Base-by-base conservation (phyloP, 768 basidiomycete genomes). In the Lactifluus hygrophoroides region DNA sequence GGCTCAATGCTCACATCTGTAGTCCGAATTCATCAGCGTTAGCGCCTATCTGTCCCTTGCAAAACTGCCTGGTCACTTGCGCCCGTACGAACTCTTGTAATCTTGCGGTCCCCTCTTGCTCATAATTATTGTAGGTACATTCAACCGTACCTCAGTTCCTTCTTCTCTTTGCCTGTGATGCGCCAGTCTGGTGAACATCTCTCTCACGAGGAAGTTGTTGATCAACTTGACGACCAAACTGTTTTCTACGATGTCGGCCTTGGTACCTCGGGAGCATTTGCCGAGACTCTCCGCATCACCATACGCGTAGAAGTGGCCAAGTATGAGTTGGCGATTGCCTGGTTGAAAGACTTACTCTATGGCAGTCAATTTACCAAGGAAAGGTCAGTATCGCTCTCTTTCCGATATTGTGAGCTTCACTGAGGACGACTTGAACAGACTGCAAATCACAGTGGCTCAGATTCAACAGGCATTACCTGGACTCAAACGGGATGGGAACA, bases 11-110 rank as follows among this genome's bases (percentile, higher is more conserved):
- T 25, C 25, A 51, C 47, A 40, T 40, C 57, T 47, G 1, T 62
- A 96, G 90, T 98, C 95, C 8, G 92, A 95, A 66, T 98, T 99
- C 69, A 83, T 97, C 56, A 81, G 84, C 17, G 73, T 98, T 30
- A 80, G 87, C 63, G 87, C 84, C 8, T 80, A 85, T 60, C 83
- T 96, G 66, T 93, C 94, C 8, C 73, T 95, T 14, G 77, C 79
- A 19, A 79, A 79, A 38, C 71, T 97, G 5, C 86, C 93, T 0
- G 71, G 85, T 60, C 77, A 80, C 23, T 80, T 98, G 48, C 84
- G 87, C 66, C 88, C 91, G 84, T 88, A 70, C 73, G 83, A 67
- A 16, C 16, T 42, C 35, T 57, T 43, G n/a, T 42, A 35, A 27
- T 17, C 14, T 28, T 45, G 25, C 44, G 47, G 11, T 17, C 44